These are phyloP conservation scores for Teunomyces funiuensis DNA, from an alignment of 805 yeast genomes.

Conservation along the genomic window DNA sequence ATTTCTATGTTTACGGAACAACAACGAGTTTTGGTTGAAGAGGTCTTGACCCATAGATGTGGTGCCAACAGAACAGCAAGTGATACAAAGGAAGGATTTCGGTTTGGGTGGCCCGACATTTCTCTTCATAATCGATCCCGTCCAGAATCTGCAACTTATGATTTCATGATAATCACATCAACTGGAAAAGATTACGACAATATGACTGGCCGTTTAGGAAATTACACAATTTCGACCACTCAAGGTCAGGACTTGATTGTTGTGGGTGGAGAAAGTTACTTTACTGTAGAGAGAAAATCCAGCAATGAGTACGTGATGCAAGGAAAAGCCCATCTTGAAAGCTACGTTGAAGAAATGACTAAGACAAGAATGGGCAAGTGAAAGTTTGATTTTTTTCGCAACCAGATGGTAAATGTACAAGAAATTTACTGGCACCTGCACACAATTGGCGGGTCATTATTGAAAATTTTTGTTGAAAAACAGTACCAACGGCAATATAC, in stretches of 20 bases:
- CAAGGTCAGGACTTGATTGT: slow-evolving; percentile 12
- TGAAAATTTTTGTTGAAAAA: slow-evolving; percentile 3
- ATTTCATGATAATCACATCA: slow-evolving; percentile 8
- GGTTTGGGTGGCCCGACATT: slow-evolving; percentile 21
- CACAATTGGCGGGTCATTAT: background rate
- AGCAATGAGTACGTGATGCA: slow-evolving; percentile 14
- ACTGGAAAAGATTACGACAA: slow-evolving; percentile 22
- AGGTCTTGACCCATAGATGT: slow-evolving; percentile 26
- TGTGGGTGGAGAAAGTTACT: slow-evolving; percentile 14
- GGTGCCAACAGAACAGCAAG: background rate
- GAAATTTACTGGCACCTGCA: background rate
- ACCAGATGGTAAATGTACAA: background rate
- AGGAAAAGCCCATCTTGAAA: slow-evolving; percentile 20
- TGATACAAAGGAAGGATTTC: slow-evolving; percentile 11
- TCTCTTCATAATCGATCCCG: slow-evolving; percentile 2
- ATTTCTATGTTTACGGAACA: slow-evolving; percentile 41
- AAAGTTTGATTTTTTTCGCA: background rate
- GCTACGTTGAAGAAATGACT: slow-evolving; percentile 21
- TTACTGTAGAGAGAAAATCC: slow-evolving; percentile 6
- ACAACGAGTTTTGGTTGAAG: slow-evolving; percentile 44
- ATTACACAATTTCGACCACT: slow-evolving; percentile 10
- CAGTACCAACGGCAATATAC: slow-evolving; percentile 1
- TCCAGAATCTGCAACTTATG: slow-evolving; percentile 7
- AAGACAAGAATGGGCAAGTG: slow-evolving; percentile 9
- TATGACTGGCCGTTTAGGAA: slow-evolving; percentile 31